Base-by-base conservation (phyloP, 768 basidiomycete genomes). In the Udeniomyces megalosporus region DNA sequence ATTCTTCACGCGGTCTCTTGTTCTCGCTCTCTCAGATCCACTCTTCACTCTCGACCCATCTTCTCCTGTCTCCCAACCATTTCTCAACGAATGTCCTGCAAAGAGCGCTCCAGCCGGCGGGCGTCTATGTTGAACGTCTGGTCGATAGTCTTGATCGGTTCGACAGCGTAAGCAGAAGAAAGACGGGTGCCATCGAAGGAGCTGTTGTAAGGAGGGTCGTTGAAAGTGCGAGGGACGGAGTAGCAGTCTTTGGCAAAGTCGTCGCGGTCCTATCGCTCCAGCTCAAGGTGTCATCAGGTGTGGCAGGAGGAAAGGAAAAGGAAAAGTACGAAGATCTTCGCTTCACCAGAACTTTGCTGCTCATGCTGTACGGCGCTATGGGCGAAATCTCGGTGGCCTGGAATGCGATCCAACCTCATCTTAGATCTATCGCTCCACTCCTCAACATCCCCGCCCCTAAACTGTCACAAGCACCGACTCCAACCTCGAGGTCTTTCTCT, bases 1-100 rank as follows among this genome's bases (percentile, higher is more conserved):
- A 97, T 69, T 84, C 85, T n/a, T 84, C 88, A 50, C 84, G 95
- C 29, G 90, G 87, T 26, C 83, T 97, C 61, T 79, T 96, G 44
- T 97, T 95, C 71, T 85, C 89, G 2, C 78, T 90, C 66, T 88
- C 87, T 46, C 92, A 96, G 74, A 81, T 96, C 47, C 86, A 93
- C 70, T 83, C 90, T 67, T 83, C 88, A 0, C 76, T 99, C 47
- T 83, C 87, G 56, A 87, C 92, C 68, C 93, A 91, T 73, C 84
- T 84, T 38, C 78, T 84, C 24, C 85, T 86, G 66, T 84, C 85
- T 32, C 81, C 84, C 64, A 84, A 90, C 69, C 88, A 92, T 57
- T 81, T 87, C 24, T 78, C 91, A 29, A 82, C 88, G 5, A 81
- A 83, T 4, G 80, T 88, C 7, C 78, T 97, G 62, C 78, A 81